Base-by-base conservation (phyloP, 2,329 filamentous ascomycete genomes). In the Sclerotinia nivalis region DNA sequence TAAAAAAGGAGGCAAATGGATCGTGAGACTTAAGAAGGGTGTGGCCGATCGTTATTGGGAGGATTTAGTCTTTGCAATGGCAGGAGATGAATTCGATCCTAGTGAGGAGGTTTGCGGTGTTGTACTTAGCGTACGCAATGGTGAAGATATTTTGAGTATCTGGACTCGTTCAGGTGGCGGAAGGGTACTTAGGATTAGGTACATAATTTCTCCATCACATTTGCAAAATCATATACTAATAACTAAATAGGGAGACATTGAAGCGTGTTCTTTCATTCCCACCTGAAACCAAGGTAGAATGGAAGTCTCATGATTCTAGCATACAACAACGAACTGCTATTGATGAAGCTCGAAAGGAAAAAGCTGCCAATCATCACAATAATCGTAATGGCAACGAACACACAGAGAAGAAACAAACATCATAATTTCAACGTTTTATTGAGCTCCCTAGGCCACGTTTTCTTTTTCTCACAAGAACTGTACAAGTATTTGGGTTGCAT, bases 21-120 rank as follows among this genome's bases (percentile, higher is more conserved):
- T 97, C 74, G 90, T 99, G 79, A 88, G 95, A 74, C 84, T 99
- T 79, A 97, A 97, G 87, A 99, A 99, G 85, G 96, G 96, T 37
- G 93, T 99, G 28, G 93, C 93, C 25, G 96, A 98, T 81, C 89
- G 95, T 69, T 97, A 97, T 81, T 99, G 96, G 93, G 96, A 99
- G 83, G 93, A 97, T 78, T 85, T 98, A 64, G 83, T 98, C 71
- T 84, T 98, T 76, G 93, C 93, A 37, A 91, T 97, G 76, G 89
- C 97, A 70, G 96, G 96, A 56, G 94, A 98, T 77, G 93, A 97
- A 79, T 98, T 99, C 79, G 88, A 89, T 66, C 94, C 93, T 50
- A 89, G 91, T 65, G 95, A 98, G 75, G 95, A 99, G 80, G 91
- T 99, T 55, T 99, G 95, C 78, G 96, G 96, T 71, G 93, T 92